Base-by-base conservation (phyloP, 1,139 yeast species). In the Geotrichum macrosporum region DNA sequence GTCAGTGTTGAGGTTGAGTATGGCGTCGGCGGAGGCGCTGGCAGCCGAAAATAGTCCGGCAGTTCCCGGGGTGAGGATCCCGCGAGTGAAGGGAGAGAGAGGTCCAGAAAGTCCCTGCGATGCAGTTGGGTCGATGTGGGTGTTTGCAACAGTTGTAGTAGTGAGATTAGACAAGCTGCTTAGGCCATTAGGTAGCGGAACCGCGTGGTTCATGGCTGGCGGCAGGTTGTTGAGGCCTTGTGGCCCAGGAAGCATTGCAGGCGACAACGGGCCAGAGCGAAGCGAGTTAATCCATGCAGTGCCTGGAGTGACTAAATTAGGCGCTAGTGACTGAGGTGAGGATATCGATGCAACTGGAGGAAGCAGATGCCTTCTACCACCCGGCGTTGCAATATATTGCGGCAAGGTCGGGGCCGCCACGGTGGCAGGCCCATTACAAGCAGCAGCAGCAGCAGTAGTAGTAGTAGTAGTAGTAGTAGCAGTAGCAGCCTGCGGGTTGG, bases 1-100 rank as follows among this genome's bases (percentile, higher is more conserved):
- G 8, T 51, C 55, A 15, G 44, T 48, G 10, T 52, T 48, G 16
- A 64, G 52, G 10, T 67, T 67, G 26, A 66, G 53, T 21, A 66
- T 55, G 15, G 67, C 67, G 9, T 68, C 69, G 6, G 70, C 65
- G 2, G 70, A 70, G 12, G 66, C 65, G n/a, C n/a, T n/a, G 1
- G 69, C 68, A n/a, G 61, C 62, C 12, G 68, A 65, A 51, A 63
- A 65, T 55, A 62, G 68, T 3, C 68, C 60, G 16, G 68, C 53
- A 20, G 66, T 55, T n/a, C 64, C 59, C 9, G 66, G 58, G 36
- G 59, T 37, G n/a, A 46, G 60, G 38, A 47, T 16, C 18, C 45
- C 37, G 20, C 49, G 32, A 8, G 49, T 37, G 15, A 47, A 49
- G 15, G 50, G 69, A 4, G 71, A 61, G 16, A 69, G 54, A 13